These are phyloP conservation scores for Pelargonium cotyledonis DNA, from an alignment of 441 rosid genomes.

Conservation along the genomic window DNA sequence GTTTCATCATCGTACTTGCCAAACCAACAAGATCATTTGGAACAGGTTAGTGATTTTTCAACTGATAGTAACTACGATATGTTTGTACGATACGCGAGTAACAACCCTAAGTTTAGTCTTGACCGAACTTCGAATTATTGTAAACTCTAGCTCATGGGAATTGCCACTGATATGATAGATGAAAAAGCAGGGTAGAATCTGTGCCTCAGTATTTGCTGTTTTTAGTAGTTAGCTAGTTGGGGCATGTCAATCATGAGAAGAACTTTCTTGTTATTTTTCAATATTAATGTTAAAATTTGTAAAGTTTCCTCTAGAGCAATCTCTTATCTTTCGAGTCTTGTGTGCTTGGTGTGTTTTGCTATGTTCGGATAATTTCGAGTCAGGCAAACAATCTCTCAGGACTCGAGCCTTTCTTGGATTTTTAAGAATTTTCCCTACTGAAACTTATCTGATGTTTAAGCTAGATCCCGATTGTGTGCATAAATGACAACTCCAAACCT, in stretches of 20 bases:
- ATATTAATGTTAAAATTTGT: constrained; percentile 20
- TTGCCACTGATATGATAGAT: constrained; percentile 22
- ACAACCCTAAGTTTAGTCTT: constrained; percentile 25
- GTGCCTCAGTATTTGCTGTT: constrained; percentile 31
- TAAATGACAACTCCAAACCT: no score
- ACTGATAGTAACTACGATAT: constrained; percentile 23
- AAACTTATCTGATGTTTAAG: no score
- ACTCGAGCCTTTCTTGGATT: no score
- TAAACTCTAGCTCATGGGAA: constrained; percentile 27
- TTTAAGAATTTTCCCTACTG: no score
- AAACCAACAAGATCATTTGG: constrained; percentile 22
- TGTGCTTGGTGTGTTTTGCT: neutral
- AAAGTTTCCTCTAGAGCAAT: constrained; percentile 13
- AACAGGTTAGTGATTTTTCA: constrained; percentile 23
- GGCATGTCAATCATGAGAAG: constrained; percentile 22
- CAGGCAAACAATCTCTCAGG: no score
- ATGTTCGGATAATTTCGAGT: no score
- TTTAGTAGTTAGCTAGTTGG: constrained; percentile 29
- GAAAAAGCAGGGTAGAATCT: constrained; percentile 20
- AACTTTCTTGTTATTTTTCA: constrained; percentile 21
- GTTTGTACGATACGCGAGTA: constrained; percentile 41
- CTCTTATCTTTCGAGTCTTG: neutral
- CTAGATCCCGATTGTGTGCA: no score
- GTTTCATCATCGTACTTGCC: constrained; percentile 37
- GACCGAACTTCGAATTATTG: constrained; percentile 42